A percentile compares a stretch with the other conserved stretches of the same genome.
phyloP scores from a whole-genome alignment of 495 filamentous ascomycete genomes.

The Hypoxylon rickii region DNA sequence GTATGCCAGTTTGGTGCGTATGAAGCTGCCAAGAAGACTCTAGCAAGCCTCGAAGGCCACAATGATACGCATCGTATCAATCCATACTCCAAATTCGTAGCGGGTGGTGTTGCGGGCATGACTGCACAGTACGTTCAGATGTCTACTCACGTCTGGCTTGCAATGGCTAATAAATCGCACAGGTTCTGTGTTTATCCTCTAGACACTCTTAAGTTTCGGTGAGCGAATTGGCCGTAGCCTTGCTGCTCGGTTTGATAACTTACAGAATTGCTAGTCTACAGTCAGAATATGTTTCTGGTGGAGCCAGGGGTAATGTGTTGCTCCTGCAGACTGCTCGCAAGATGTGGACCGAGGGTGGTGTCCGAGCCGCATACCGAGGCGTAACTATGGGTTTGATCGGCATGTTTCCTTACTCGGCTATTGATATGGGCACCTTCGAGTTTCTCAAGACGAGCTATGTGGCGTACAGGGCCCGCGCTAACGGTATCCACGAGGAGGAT shows the following conservation, averaged over 20 bases:
- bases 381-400: slow-evolving; percentile 89
- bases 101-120: slow-evolving; percentile 89
- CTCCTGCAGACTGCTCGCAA: slow-evolving; percentile 79
- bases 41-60: slow-evolving; percentile 88
- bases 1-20: slow-evolving; percentile 79
- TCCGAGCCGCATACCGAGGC: slow-evolving; percentile 85
- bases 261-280: slow-evolving; percentile 67
- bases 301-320: slow-evolving; percentile 80
- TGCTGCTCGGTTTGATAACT: slow-evolving; percentile 9
- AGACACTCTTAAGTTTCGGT: slow-evolving; percentile 93
- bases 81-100: slow-evolving; percentile 83
- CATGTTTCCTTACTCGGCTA: slow-evolving; percentile 97
- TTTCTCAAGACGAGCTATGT: slow-evolving; percentile 78
- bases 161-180: slow-evolving; percentile 12
- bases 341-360: slow-evolving; percentile 77
- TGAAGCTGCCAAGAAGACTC: slow-evolving; percentile 86
- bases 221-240: slow-evolving; percentile 36
- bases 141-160: slow-evolving; percentile 10
- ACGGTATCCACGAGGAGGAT: slow-evolving; percentile 80
- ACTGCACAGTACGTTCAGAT: slow-evolving; percentile 74
- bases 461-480: slow-evolving; percentile 67
- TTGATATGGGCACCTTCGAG: slow-evolving; percentile 95
- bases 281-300: slow-evolving; percentile 87
- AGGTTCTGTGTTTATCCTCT: slow-evolving; percentile 94
- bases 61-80: slow-evolving; percentile 76